These are phyloP conservation scores for Exophiala sp. DNA, from an alignment of 2,329 filamentous ascomycete species.

Conservation along the genomic window DNA sequence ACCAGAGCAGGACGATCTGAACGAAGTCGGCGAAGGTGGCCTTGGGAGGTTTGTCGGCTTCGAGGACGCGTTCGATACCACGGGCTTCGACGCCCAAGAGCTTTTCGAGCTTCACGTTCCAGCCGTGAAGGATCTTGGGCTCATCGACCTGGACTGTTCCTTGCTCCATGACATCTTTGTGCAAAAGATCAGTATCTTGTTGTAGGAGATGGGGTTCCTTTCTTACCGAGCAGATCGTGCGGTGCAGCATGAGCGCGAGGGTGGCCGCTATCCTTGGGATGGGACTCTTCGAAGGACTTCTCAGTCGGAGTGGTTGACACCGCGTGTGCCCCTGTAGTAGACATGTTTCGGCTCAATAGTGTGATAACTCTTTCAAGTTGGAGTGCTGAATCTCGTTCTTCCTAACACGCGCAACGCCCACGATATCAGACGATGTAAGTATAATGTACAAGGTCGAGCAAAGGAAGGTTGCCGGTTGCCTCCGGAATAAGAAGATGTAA, in stretches of 20 bases:
- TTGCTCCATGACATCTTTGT: background rate
- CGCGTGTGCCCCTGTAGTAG: background rate
- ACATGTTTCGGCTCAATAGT: background rate
- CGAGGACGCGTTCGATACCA: slow-evolving; percentile 2
- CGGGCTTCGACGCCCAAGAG: background rate
- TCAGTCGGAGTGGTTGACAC: background rate
- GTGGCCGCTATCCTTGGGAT: background rate
- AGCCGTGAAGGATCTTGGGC: background rate
- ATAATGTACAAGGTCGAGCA: too few relatives aligned
- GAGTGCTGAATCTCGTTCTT: background rate
- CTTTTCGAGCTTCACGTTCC: background rate
- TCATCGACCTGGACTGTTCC: background rate
- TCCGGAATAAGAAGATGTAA: too few relatives aligned
- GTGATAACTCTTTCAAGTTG: background rate
- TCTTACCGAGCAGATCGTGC: background rate
- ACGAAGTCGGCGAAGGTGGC: slow-evolving; percentile 20
- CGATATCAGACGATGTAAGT: too few relatives aligned
- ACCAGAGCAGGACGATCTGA: slow-evolving; percentile 36
- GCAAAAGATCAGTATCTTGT: background rate
- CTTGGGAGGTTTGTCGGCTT: background rate
- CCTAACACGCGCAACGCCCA: too few relatives aligned
- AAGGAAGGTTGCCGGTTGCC: too few relatives aligned
- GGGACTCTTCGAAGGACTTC: background rate
- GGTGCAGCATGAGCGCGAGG: background rate
- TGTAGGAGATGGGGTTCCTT: background rate